Conservation (phyloP, 2,329 filamentous ascomycete species). For the Cucurbitaria berberidis region DNA sequence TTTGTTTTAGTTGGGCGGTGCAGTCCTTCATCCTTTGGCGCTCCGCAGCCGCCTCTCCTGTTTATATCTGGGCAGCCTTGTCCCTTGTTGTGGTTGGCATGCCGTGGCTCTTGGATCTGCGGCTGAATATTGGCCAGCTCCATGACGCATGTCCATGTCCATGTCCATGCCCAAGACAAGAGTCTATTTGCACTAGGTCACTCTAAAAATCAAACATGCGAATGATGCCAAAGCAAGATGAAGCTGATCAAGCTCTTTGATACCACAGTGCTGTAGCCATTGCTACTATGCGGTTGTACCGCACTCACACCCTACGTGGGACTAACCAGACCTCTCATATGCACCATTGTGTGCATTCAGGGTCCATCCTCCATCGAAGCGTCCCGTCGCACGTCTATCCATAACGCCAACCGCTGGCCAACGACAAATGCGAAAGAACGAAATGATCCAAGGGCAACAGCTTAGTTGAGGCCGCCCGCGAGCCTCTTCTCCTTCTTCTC, state of each 20-base stretch:
- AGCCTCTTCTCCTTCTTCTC: slow-evolving; percentile 76
- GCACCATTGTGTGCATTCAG: neutral
- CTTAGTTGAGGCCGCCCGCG: slow-evolving; percentile 31
- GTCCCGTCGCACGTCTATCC: slow-evolving; percentile 18
- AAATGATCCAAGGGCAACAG: neutral
- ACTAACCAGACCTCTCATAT: neutral
- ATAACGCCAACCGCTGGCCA: slow-evolving; percentile 14
- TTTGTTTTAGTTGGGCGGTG: slow-evolving; percentile 6
- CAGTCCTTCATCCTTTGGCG: neutral
- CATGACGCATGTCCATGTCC: neutral
- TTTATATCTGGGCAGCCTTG: neutral
- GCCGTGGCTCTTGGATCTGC: neutral
- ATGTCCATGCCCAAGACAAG: too few relatives aligned
- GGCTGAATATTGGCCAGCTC: neutral
- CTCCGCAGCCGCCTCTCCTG: neutral
- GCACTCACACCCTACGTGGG: neutral
- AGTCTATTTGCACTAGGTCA: too few relatives aligned
- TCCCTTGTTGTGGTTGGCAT: neutral
- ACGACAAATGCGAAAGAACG: neutral
- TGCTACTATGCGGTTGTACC: too few relatives aligned
- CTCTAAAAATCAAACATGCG: neutral
- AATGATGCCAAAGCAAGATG: neutral
- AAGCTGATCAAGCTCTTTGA: neutral
- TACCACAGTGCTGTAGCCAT: too few relatives aligned
- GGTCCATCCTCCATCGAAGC: neutral